Conservation (phyloP, 345 rosid genomes). For the Laguncularia racemosa region DNA sequence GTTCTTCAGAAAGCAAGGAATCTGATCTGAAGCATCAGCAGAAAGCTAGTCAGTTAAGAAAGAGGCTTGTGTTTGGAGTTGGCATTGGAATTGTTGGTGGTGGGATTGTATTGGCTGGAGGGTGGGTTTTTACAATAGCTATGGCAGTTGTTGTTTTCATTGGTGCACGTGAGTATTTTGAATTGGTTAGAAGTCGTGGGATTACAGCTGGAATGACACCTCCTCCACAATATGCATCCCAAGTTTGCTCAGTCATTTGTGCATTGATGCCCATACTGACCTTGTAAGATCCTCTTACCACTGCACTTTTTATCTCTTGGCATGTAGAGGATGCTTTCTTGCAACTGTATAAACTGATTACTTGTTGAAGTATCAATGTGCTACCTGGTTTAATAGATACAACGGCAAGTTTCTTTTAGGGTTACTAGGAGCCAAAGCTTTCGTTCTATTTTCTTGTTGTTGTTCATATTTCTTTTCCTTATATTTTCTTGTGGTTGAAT, state of each 20-base stretch:
- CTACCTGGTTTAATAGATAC: too few species aligned
- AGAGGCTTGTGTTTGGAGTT: constrained; percentile 69
- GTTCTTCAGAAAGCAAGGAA: constrained; percentile 23
- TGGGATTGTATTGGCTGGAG: constrained; percentile 77
- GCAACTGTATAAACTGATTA: too few species aligned
- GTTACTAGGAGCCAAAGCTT: too few species aligned
- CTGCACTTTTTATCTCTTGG: neutral
- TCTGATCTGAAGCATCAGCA: constrained; percentile 25
- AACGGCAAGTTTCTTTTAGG: too few species aligned
- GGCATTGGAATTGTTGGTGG: constrained; percentile 73
- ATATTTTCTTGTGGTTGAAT: too few species aligned
- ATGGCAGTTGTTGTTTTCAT: constrained; percentile 62
- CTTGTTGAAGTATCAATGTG: too few species aligned
- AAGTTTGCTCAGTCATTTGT: constrained; percentile 79
- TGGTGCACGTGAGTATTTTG: constrained; percentile 78
- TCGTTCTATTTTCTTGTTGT: too few species aligned
- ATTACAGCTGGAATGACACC: constrained; percentile 92
- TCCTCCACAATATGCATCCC: constrained; percentile 85
- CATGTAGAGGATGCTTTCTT: too few species aligned
- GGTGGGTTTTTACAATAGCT: constrained; percentile 68
- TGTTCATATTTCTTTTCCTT: too few species aligned
- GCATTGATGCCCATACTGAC: constrained; percentile 80
- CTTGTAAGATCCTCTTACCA: constrained; percentile 42
- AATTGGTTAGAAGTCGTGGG: constrained; percentile 75
- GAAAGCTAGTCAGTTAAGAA: constrained; percentile 51